These are phyloP conservation scores for Silybum marianum DNA, from an alignment of 129 eudicot species.

Conservation along the genomic window DNA sequence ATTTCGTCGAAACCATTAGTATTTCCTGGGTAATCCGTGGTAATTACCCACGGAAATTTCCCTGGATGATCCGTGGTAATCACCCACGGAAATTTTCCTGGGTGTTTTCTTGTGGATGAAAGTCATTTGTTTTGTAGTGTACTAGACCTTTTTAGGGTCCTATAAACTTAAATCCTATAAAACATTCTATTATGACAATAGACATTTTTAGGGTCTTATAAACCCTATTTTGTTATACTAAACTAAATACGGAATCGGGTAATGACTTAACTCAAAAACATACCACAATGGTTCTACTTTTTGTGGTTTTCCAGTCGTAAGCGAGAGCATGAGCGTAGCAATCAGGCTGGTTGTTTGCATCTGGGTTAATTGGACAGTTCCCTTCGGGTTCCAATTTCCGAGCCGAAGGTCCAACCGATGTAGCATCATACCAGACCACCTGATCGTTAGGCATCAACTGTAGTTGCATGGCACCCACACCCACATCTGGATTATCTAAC, in stretches of 20 bases:
- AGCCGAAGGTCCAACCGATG: conserved; percentile 54
- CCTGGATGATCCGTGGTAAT: too few relatives aligned
- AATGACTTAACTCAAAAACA: neutral
- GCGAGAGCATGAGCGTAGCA: conserved; percentile 73
- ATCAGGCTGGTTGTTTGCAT: conserved; percentile 31
- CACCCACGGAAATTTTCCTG: too few relatives aligned
- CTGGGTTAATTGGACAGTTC: conserved; percentile 31
- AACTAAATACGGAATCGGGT: neutral
- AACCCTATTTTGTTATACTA: neutral
- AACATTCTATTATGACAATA: neutral
- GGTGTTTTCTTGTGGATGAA: too few relatives aligned
- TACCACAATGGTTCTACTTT: conserved; percentile 48
- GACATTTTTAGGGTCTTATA: neutral
- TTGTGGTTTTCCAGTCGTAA: conserved; percentile 49
- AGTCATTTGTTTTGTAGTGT: too few relatives aligned
- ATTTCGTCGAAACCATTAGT: too few relatives aligned
- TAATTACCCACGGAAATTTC: too few relatives aligned
- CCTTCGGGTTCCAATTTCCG: conserved; percentile 29
- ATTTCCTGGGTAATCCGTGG: too few relatives aligned
- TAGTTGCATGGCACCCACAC: conserved; percentile 77
- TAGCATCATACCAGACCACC: conserved; percentile 65
- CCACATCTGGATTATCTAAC: conserved; percentile 36
- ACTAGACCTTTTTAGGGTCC: too few relatives aligned
- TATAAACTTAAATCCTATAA: neutral
- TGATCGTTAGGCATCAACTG: conserved; percentile 73